Evolutionary conservation across 352 stramenopile species (phyloP).

Genomic region (Phytophthora sp.): DNA sequence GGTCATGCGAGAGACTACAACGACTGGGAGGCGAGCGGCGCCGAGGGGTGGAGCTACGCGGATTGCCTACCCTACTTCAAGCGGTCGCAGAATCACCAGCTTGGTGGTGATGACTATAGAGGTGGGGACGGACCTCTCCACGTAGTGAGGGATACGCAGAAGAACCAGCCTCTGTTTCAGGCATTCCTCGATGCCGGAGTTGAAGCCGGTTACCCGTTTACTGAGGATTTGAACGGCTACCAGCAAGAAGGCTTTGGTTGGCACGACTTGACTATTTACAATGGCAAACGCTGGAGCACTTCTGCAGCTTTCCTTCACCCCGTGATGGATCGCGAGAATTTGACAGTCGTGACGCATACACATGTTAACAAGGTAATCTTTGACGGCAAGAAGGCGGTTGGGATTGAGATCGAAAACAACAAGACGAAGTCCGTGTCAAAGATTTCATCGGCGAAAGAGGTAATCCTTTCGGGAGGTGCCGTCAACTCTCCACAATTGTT

Average conservation of each 20-base stretch:
- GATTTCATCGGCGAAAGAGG: constrained; percentile 72
- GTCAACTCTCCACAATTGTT: constrained; percentile 88
- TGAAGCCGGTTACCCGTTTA: constrained; percentile 81
- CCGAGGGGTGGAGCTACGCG: constrained; percentile 80
- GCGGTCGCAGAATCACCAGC: constrained; percentile 72
- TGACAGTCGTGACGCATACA: constrained; percentile 81
- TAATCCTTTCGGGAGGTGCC: constrained; percentile 84
- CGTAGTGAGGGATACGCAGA: constrained; percentile 64
- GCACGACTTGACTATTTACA: constrained; percentile 86
- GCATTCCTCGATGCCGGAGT: constrained; percentile 85
- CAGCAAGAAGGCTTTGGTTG: constrained; percentile 87
- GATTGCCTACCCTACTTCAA: constrained; percentile 89
- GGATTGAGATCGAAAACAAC: constrained; percentile 67
- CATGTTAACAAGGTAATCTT: constrained; percentile 85
- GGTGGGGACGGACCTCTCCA: constrained; percentile 74
- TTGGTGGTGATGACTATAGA: constrained; percentile 74
- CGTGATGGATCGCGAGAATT: constrained; percentile 57
- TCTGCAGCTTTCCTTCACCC: constrained; percentile 73
- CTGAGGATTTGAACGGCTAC: constrained; percentile 86
- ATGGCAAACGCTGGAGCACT: constrained; percentile 74
- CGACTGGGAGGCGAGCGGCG: constrained; percentile 74
- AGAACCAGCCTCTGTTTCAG: constrained; percentile 80
- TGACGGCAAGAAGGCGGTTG: constrained; percentile 70
- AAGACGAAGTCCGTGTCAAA: constrained; percentile 50
- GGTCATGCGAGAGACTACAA: constrained; percentile 87